A percentile compares a stretch with the other conserved stretches of the same genome.
phyloP scores from a whole-genome alignment of 208 protist genomes.

The Leishmania amazonensis region DNA sequence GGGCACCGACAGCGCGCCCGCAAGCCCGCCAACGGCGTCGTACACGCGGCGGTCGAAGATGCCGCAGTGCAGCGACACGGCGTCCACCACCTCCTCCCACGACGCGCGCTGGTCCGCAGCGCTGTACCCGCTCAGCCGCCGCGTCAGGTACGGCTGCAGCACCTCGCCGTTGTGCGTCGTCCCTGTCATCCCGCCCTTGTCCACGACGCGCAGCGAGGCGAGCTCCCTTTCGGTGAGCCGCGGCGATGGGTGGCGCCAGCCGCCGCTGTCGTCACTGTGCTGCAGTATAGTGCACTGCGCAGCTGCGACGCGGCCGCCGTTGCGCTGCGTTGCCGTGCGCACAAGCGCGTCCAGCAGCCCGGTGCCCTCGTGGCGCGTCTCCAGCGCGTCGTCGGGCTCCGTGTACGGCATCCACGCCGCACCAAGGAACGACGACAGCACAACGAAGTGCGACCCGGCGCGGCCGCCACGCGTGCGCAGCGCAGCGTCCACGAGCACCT shows the following conservation, averaged over 20 bases:
- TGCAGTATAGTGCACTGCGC: constrained; percentile 37
- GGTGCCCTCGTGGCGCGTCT: constrained; percentile 8
- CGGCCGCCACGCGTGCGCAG: constrained; percentile 16
- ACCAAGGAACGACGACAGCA: constrained; percentile 16
- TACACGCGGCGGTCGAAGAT: constrained; percentile 28
- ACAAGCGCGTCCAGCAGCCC: constrained; percentile 32
- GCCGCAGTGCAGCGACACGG: constrained; percentile 33
- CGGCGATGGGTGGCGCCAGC: background rate
- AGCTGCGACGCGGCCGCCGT: constrained; percentile 39
- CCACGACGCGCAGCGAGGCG: constrained; percentile 1
- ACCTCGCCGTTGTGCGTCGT: background rate
- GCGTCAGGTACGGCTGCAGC: constrained; percentile 27
- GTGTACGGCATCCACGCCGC: constrained; percentile 16
- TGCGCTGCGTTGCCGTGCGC: constrained; percentile 20
- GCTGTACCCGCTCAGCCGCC: constrained; percentile 22
- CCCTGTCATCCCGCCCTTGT: constrained; percentile 26
- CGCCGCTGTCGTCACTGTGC: background rate
- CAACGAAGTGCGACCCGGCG: constrained; percentile 20
- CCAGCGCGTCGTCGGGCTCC: constrained; percentile 14
- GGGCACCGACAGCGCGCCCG: background rate
- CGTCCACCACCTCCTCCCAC: constrained; percentile 32
- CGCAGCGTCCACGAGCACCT: constrained; percentile 21
- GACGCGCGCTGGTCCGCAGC: constrained; percentile 29
- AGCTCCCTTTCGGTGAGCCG: background rate
- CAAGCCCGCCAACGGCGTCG: constrained; percentile 33